Conservation (phyloP, 2,329 filamentous ascomycete species). For the Myriosclerotinia duriaeana region DNA sequence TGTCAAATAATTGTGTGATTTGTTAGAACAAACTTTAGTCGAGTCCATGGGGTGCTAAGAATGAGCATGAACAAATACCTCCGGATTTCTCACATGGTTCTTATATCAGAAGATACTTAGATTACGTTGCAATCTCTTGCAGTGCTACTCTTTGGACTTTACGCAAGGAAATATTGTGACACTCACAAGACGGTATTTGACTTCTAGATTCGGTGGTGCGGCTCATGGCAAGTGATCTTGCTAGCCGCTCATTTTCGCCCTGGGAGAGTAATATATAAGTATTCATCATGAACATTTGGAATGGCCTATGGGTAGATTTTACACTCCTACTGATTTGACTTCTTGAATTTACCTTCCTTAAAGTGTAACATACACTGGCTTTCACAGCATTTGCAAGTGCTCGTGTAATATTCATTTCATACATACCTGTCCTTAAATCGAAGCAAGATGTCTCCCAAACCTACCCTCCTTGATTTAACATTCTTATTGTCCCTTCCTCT, state of each 20-base stretch:
- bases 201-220: conserved; percentile 3
- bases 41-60: neutral
- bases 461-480: neutral
- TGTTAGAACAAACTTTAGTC: neutral
- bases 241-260: neutral
- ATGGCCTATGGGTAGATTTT: neutral
- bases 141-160: conserved; percentile 3
- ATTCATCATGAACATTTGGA: neutral
- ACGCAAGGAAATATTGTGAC: neutral
- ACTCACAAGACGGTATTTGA: conserved; percentile 6
- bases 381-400: neutral
- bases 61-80: neutral
- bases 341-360: conserved; percentile 11
- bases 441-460: conserved; percentile 8
- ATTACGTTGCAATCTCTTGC: conserved; percentile 8
- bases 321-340: conserved; percentile 18
- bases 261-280: conserved; percentile 14
- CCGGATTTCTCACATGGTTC: conserved; percentile 17
- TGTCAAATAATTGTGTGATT: neutral
- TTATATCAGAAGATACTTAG: conserved; percentile 17
- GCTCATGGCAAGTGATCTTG: conserved; percentile 20
- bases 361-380: neutral
- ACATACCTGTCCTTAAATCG: neutral
- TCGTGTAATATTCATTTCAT: conserved; percentile 9
- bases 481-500: conserved; percentile 1